Evolutionary conservation across 768 basidiomycete genomes (phyloP).

Genomic region (Termitomyces sp.): DNA sequence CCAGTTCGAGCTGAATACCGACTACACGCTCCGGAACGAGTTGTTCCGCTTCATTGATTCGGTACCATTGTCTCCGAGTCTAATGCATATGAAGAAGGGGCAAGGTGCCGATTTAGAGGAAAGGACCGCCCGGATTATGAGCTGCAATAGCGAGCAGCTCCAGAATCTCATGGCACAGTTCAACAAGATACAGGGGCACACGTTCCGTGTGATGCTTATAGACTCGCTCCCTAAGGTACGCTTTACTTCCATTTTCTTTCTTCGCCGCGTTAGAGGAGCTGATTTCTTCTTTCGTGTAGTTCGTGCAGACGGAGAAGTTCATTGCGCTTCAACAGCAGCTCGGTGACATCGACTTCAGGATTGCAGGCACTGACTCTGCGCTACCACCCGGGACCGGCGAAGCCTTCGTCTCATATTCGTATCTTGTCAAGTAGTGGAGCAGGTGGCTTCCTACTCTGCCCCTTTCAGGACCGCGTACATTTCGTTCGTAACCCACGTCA

Average conservation of each 20-base stretch:
- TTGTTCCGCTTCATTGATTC: constrained; percentile 10
- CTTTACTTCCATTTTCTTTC: not conserved
- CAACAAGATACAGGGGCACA: constrained; percentile 9
- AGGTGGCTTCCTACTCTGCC: not conserved
- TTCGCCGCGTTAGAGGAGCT: not conserved
- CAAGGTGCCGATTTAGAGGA: not conserved
- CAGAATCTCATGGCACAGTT: constrained; percentile 7
- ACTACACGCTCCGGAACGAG: constrained; percentile 11
- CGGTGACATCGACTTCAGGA: constrained; percentile 1
- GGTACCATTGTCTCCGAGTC: not conserved
- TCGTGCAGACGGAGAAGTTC: constrained; percentile 10
- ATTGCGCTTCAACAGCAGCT: constrained; percentile 2
- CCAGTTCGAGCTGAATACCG: constrained; percentile 12
- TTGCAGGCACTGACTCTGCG: not conserved
- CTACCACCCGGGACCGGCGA: not conserved
- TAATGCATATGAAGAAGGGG: not conserved
- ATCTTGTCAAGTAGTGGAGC: constrained; percentile 3
- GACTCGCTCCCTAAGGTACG: constrained; percentile 13
- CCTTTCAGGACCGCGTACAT: not conserved
- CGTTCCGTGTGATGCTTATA: constrained; percentile 14
- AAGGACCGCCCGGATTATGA: constrained; percentile 6
- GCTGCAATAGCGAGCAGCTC: constrained; percentile 11
- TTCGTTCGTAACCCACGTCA: not conserved
- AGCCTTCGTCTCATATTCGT: constrained; percentile 6
- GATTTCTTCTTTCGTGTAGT: not conserved